Evolutionary conservation across 805 yeast genomes (phyloP).

Genomic region (Candida ponderosae): DNA sequence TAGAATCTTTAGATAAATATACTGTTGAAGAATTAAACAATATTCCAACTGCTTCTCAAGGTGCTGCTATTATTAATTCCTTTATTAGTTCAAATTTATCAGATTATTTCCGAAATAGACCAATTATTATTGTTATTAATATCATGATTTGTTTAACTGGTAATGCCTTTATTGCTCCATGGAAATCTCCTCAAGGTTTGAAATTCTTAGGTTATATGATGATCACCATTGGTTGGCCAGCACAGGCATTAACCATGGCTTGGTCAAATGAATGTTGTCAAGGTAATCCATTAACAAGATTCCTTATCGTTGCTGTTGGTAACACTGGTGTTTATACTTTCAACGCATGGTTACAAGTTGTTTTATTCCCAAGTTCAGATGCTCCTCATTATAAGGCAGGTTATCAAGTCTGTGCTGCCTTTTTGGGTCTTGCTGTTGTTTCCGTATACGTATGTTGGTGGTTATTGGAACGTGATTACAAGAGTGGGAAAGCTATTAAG

Average conservation of each 20-base stretch:
- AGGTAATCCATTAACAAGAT: slow-evolving; percentile 18
- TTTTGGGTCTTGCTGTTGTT: slow-evolving; percentile 7
- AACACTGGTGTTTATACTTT: slow-evolving; percentile 24
- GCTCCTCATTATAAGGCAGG: slow-evolving; percentile 28
- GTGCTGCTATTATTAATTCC: slow-evolving; percentile 20
- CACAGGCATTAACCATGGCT: slow-evolving; percentile 17
- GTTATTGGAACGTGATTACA: slow-evolving; percentile 32
- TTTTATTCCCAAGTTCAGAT: slow-evolving; percentile 24
- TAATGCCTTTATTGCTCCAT: slow-evolving; percentile 16
- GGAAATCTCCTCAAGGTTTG: slow-evolving; percentile 14
- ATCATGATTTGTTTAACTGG: slow-evolving; percentile 13
- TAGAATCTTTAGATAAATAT: slow-evolving; percentile 18
- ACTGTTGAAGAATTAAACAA: slow-evolving; percentile 19
- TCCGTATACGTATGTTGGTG: slow-evolving; percentile 10
- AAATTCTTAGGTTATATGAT: slow-evolving; percentile 9
- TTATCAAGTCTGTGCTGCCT: slow-evolving; percentile 20
- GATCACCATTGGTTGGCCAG: slow-evolving; percentile 19
- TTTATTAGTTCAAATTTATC: slow-evolving; percentile 20
- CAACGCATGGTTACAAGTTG: slow-evolving; percentile 27
- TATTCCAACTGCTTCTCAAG: slow-evolving; percentile 27
- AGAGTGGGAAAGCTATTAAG: slow-evolving; percentile 12
- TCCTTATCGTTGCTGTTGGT: slow-evolving; percentile 22
- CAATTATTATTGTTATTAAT: slow-evolving; percentile 19
- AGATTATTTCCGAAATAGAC: slow-evolving; percentile 21
- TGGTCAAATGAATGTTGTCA: slow-evolving; percentile 23